Evolutionary conservation across 176 grass and related monocot species (phyloP), one percentile per base, ranked within the genome.

Genomic region (Lolium rigidum): DNA sequence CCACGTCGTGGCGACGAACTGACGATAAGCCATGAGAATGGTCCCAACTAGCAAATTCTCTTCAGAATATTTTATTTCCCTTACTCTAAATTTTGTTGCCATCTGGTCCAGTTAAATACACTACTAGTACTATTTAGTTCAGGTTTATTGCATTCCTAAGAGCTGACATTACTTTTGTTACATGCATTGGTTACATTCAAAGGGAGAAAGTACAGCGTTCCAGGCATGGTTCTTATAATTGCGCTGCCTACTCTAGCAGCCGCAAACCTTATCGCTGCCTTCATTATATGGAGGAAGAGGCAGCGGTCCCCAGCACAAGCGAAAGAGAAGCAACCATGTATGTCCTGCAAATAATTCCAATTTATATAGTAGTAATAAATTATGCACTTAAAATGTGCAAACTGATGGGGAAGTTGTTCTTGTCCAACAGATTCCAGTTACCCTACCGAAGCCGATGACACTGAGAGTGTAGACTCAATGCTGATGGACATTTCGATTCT

Each of bases 401-500:
- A 50, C 48, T 50, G 48, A 12, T 50, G 13, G 5, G 2, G 38
- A 39, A 39, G 38, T 39, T 39, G 11, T n/a, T 76, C 1, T 20
- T 5, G 10, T 39, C 12, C 0, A 9, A 26, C 60, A 84, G 83
- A 55, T 13, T 2, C 59, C 5, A 78, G 2, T 9, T 43, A 85
- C 11, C 26, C 37, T 6, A 6, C 37, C 0, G 63, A 79, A 31
- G 10, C 15, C 2, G 74, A 80, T 11, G 70, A 80, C 16, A 31
- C 0, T 0, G 79, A 87, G 11, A 84, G 26, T 59, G 31, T 57
- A 1, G 63, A 84, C 24, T 90, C 83, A 0, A 70, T 90, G 52
- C 4, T 84, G 66, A 83, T 90, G 4, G 80, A 84, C 31, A 10
- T 90, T 70, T 84, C 84, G 8, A 83, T 66, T 4, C 10, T 90